Conservation (phyloP, 805 yeast genomes). For the Lipomyces chichibuensis region DNA sequence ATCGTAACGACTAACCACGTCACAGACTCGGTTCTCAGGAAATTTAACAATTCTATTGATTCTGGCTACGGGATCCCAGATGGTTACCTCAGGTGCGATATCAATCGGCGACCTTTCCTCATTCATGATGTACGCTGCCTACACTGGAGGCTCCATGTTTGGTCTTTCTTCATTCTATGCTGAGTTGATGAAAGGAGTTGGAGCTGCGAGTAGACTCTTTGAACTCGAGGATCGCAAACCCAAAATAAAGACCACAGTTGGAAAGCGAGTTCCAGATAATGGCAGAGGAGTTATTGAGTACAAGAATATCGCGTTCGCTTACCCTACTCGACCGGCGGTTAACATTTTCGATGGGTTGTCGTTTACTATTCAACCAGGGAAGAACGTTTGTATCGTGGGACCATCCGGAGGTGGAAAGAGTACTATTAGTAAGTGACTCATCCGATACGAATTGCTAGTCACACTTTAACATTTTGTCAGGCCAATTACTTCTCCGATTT, state of each 20-base stretch:
- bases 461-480: neutral
- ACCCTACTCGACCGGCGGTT: constrained; percentile 82
- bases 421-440: constrained; percentile 65
- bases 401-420: constrained; percentile 98
- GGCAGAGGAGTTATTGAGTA: constrained; percentile 55
- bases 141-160: constrained; percentile 89
- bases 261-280: constrained; percentile 45
- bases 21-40: constrained; percentile 82
- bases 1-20: constrained; percentile 72
- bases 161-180: constrained; percentile 90
- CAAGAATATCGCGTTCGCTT: constrained; percentile 65
- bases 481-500: constrained; percentile 65
- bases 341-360: constrained; percentile 64
- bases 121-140: constrained; percentile 93
- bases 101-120: constrained; percentile 88
- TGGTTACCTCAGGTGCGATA: constrained; percentile 75
- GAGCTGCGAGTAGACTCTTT: constrained; percentile 90
- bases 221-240: constrained; percentile 83
- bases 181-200: constrained; percentile 95
- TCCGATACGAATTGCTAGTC: neutral
- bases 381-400: constrained; percentile 90
- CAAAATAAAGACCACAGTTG: constrained; percentile 65
- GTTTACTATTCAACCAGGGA: constrained; percentile 71
- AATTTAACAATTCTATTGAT: constrained; percentile 77
- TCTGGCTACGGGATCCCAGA: constrained; percentile 75